Conservation (phyloP, 2,329 filamentous ascomycete genomes). For the Paraconiothyrium brasiliense region DNA sequence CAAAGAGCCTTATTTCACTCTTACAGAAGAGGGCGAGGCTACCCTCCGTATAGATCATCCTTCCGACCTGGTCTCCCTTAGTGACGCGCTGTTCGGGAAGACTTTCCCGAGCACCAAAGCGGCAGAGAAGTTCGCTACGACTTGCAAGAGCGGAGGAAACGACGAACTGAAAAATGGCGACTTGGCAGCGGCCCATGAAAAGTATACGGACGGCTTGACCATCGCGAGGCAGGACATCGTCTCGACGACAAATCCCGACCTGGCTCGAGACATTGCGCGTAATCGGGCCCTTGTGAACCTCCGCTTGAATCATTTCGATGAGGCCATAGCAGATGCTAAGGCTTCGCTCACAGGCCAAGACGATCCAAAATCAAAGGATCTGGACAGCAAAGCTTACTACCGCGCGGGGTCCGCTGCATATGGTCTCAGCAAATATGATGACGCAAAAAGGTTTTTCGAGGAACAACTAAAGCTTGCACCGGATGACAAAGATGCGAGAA, state of each 20-base stretch:
- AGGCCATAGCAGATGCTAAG: conserved; percentile 42
- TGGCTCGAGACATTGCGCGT: conserved; percentile 46
- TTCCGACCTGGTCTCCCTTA: conserved; percentile 58
- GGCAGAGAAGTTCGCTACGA: conserved; percentile 41
- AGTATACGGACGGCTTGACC: conserved; percentile 42
- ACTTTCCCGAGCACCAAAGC: conserved; percentile 39
- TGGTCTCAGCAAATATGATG: conserved; percentile 49
- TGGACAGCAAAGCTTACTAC: conserved; percentile 57
- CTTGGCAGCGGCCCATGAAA: conserved; percentile 46
- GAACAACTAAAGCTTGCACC: conserved; percentile 44
- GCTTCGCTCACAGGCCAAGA: conserved; percentile 36
- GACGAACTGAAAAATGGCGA: conserved; percentile 47
- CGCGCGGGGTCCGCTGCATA: conserved; percentile 59
- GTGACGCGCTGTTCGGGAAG: conserved; percentile 39
- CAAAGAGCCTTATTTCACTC: conserved; percentile 66
- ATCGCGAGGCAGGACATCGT: conserved; percentile 32
- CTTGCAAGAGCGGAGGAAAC: conserved; percentile 47
- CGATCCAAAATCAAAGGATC: conserved; percentile 37
- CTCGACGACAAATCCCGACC: conserved; percentile 25
- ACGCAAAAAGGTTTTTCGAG: conserved; percentile 49
- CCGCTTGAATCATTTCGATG: conserved; percentile 38
- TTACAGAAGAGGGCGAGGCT: conserved; percentile 52
- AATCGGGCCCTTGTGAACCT: conserved; percentile 48
- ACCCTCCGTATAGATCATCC: conserved; percentile 63
- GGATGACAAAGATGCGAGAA: conserved; percentile 44